phyloP scores from a whole-genome alignment of 352 stramenopile species.

The Globisporangium nunn region DNA sequence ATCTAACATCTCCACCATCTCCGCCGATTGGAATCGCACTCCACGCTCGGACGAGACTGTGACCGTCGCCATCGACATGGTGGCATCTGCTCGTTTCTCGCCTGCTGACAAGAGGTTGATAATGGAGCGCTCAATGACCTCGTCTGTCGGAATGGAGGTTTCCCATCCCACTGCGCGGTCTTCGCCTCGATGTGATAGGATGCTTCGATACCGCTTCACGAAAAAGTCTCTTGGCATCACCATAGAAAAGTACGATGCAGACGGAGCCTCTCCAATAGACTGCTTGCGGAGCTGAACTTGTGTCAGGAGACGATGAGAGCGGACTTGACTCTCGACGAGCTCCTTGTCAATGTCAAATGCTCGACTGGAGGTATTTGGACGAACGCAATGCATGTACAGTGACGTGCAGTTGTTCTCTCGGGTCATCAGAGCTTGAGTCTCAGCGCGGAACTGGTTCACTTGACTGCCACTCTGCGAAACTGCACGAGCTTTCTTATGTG shows the following conservation, averaged over 20 bases:
- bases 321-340: slow-evolving; percentile 25
- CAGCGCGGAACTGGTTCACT: slow-evolving; percentile 35
- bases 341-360: slow-evolving; percentile 20
- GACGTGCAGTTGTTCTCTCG: slow-evolving; percentile 18
- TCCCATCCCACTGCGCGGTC: too few relatives aligned
- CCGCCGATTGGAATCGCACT: slow-evolving; percentile 23
- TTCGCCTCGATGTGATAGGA: slow-evolving; percentile 9
- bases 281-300: slow-evolving; percentile 25
- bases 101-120: slow-evolving; percentile 11
- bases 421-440: slow-evolving; percentile 20
- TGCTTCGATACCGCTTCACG: slow-evolving; percentile 21
- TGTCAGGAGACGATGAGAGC: slow-evolving; percentile 22
- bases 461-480: slow-evolving; percentile 6
- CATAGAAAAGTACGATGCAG: slow-evolving; percentile 20
- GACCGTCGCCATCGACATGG: slow-evolving; percentile 3
- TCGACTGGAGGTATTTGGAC: slow-evolving; percentile 26
- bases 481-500: slow-evolving; percentile 4
- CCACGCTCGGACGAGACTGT: slow-evolving; percentile 11
- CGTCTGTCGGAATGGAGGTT: slow-evolving; percentile 4
- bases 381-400: slow-evolving; percentile 50
- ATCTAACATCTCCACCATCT: slow-evolving; percentile 32
- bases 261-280: not conserved
- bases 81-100: not conserved
- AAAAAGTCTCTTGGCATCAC: slow-evolving; percentile 17
- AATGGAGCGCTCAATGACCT: slow-evolving; percentile 14